A percentile compares a stretch with the other conserved stretches of the same genome.
These are phyloP conservation scores for Thymus mandschuricus DNA, from an alignment of 257 asterid genomes.

Conservation along the genomic window DNA sequence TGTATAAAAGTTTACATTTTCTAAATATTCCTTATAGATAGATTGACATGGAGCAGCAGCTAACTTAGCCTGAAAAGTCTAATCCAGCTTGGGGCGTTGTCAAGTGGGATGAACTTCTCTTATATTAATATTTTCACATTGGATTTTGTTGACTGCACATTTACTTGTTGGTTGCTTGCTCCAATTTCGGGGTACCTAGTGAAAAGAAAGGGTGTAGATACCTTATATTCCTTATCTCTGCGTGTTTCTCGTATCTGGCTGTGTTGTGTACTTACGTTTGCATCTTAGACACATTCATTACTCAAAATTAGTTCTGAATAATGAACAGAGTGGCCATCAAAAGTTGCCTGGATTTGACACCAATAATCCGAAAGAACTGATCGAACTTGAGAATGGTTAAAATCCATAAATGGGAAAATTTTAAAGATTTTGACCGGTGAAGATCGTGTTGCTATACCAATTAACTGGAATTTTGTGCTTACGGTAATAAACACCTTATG, in stretches of 20 bases:
- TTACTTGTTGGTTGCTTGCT: neutral
- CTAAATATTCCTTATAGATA: no score
- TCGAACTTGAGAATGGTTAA: no score
- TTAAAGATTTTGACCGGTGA: neutral
- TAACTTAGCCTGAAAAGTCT: no score
- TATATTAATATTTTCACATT: neutral
- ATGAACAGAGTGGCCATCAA: neutral
- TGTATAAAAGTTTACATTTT: neutral
- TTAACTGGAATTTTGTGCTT: neutral
- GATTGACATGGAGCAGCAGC: no score
- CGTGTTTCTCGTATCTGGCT: constrained; percentile 9
- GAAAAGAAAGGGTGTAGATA: neutral
- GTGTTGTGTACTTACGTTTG: neutral
- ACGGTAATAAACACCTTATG: neutral
- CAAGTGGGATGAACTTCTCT: neutral
- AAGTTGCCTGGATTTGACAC: neutral
- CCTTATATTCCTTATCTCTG: neutral
- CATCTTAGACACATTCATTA: neutral
- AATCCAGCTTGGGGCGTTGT: no score
- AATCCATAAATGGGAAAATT: neutral
- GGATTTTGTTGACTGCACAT: neutral
- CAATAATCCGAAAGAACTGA: neutral
- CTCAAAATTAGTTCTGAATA: neutral
- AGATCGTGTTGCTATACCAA: neutral
- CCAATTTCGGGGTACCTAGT: neutral